phyloP scores from a whole-genome alignment of 108 stramenopile genomes.

The Hondaea fermentalgiana region DNA sequence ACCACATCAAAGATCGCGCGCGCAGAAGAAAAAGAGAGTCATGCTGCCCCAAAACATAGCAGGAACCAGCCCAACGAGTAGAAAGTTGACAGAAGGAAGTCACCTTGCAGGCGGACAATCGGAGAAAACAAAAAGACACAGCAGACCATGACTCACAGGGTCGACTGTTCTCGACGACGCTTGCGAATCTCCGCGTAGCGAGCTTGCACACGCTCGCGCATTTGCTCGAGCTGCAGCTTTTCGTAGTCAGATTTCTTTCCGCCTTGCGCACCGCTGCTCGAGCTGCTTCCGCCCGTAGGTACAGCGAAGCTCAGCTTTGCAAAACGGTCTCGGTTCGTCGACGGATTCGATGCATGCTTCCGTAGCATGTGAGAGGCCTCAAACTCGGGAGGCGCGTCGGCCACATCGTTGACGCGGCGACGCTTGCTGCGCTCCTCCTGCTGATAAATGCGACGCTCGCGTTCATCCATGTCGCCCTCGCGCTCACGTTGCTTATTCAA shows the following conservation, averaged over 20 bases:
- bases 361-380: not conserved
- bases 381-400: not conserved
- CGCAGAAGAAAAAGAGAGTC: too few species aligned
- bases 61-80: too few species aligned
- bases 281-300: not conserved
- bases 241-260: slow-evolving; percentile 11
- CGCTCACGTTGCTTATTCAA: not conserved
- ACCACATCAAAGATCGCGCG: too few species aligned
- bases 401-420: not conserved
- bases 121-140: too few species aligned
- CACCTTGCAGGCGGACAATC: too few species aligned
- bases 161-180: not conserved
- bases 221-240: not conserved
- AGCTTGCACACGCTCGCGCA: not conserved
- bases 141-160: not conserved
- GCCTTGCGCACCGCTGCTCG: not conserved
- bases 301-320: not conserved
- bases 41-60: too few species aligned
- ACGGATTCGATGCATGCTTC: not conserved
- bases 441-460: not conserved
- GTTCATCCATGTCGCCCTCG: not conserved
- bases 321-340: not conserved
- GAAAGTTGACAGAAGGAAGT: too few species aligned
- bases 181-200: not conserved
- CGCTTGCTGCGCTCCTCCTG: not conserved